Percentiles rank a stretch among this genome's conserved stretches.
Conservation (phyloP, 2,329 filamentous ascomycete species). For the Botrytis hyacinthi region DNA sequence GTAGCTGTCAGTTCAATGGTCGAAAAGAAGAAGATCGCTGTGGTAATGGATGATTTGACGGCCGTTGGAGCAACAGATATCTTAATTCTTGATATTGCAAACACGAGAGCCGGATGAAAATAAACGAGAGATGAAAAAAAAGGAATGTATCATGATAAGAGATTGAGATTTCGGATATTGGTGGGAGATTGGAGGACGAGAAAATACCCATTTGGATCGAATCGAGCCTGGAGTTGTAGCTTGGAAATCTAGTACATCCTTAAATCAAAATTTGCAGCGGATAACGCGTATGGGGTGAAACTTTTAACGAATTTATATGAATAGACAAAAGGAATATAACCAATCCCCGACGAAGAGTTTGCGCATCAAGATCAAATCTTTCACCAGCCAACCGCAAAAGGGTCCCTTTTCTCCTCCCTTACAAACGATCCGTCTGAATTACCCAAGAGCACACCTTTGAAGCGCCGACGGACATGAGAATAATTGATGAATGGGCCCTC, state of each 20-base stretch:
- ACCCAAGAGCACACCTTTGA: not conserved
- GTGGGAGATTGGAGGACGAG: not conserved
- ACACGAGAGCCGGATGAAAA: constrained; percentile 35
- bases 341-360: not conserved
- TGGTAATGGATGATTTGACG: constrained; percentile 39
- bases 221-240: not conserved
- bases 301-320: not conserved
- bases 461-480: not conserved
- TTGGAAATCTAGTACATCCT: constrained; percentile 3
- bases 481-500: not conserved
- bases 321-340: not conserved
- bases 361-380: not conserved
- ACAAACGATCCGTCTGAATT: constrained; percentile 1
- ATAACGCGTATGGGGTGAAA: not conserved
- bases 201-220: constrained; percentile 13
- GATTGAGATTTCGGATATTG: not conserved
- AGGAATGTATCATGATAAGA: not conserved
- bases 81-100: constrained; percentile 39
- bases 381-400: constrained; percentile 4
- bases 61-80: constrained; percentile 39
- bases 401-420: constrained; percentile 1
- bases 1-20: constrained; percentile 34
- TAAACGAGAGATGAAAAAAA: not conserved
- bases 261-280: not conserved
- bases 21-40: constrained; percentile 40